phyloP scores from a whole-genome alignment of 31 red algal species.

The Porphyra umbilicalis region DNA sequence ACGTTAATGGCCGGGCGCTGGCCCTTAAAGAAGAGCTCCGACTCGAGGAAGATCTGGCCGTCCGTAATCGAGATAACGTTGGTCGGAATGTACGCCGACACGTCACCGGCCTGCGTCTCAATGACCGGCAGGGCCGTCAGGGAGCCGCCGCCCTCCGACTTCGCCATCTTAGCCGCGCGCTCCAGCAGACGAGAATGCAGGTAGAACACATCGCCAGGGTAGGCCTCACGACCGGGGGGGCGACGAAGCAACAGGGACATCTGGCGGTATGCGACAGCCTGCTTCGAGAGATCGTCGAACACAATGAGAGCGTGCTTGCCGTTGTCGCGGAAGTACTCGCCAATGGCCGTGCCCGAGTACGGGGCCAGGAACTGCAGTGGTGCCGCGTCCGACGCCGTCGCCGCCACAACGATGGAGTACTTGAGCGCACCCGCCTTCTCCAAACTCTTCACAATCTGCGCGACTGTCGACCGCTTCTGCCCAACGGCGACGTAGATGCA shows the following conservation, averaged over 20 bases:
- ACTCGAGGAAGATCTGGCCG: slow-evolving; percentile 96
- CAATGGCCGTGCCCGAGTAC: slow-evolving; percentile 92
- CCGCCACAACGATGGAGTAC: slow-evolving; percentile 90
- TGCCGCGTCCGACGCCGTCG: slow-evolving; percentile 92
- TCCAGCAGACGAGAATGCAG: slow-evolving; percentile 92
- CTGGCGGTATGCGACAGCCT: slow-evolving; percentile 98
- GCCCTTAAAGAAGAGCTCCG: slow-evolving; percentile 99
- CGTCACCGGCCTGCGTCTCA: slow-evolving; percentile 97
- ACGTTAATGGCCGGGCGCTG: slow-evolving; percentile 98
- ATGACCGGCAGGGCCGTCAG: slow-evolving; percentile 97
- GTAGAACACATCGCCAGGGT: slow-evolving; percentile 98
- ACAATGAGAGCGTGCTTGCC: slow-evolving; percentile 97
- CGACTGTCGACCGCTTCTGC: slow-evolving; percentile 94
- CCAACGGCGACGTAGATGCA: slow-evolving; percentile 97
- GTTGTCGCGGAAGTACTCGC: slow-evolving; percentile 98
- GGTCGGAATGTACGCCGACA: slow-evolving; percentile 98
- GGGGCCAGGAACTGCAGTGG: slow-evolving; percentile 95
- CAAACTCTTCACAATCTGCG: slow-evolving; percentile 90
- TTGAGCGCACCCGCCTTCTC: slow-evolving; percentile 78
- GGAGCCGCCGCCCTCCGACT: slow-evolving; percentile 79
- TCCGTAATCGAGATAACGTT: slow-evolving; percentile 99
- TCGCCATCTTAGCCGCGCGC: slow-evolving; percentile 94
- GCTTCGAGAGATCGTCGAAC: slow-evolving; percentile 98
- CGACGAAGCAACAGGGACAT: slow-evolving; percentile 94
- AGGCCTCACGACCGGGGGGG: slow-evolving; percentile 95